phyloP scores from a whole-genome alignment of 352 stramenopile species.

The Stramenopiles sp. region DNA sequence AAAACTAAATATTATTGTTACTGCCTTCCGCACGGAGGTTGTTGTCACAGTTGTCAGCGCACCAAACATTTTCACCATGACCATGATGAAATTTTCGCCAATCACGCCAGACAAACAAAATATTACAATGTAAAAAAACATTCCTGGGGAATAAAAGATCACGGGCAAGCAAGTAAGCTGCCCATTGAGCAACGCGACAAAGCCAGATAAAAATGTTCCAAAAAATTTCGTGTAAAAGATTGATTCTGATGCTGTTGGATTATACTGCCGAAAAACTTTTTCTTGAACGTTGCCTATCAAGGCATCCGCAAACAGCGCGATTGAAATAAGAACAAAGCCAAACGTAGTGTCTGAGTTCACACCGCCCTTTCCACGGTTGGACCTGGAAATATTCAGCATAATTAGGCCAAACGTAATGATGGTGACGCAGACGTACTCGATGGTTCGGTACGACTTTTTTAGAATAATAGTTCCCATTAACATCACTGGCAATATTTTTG shows the following conservation, averaged over 20 bases:
- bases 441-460: not conserved
- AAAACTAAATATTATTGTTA: conserved; percentile 26
- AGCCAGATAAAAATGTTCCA: not conserved
- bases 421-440: not conserved
- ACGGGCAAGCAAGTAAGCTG: not conserved
- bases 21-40: conserved; percentile 24
- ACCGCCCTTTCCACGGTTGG: not conserved
- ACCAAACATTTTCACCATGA: conserved; percentile 27
- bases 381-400: not conserved
- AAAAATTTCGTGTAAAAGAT: not conserved
- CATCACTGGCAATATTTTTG: not conserved
- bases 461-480: not conserved
- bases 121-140: not conserved
- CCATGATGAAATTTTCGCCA: conserved; percentile 23
- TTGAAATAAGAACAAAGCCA: not conserved
- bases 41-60: conserved; percentile 26
- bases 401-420: not conserved
- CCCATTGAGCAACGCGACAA: not conserved
- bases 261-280: not conserved
- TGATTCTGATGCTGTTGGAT: not conserved
- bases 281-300: not conserved
- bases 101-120: conserved; percentile 1
- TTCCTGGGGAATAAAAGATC: not conserved
- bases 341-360: not conserved
- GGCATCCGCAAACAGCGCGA: not conserved